These are phyloP conservation scores for Colletotrichum sp. DNA, from an alignment of 2,329 filamentous ascomycete species.

Conservation along the genomic window DNA sequence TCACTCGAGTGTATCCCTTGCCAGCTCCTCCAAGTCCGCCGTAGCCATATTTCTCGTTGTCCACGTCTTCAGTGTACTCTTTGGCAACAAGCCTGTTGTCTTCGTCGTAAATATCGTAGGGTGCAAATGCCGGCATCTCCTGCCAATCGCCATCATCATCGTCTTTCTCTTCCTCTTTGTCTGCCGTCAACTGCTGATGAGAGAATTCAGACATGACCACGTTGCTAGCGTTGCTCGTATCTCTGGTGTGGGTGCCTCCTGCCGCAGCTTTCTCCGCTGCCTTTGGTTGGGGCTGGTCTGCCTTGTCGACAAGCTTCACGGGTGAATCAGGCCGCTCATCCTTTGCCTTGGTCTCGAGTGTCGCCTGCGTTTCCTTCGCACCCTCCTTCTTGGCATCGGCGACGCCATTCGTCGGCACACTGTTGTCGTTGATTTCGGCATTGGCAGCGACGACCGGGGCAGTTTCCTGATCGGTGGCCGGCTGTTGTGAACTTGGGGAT, in stretches of 20 bases:
- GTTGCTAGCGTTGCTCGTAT: conserved; percentile 42
- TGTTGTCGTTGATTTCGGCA: not conserved
- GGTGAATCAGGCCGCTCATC: not conserved
- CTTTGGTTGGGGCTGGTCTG: conserved; percentile 18
- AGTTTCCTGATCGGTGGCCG: not conserved
- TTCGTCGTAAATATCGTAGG: conserved; percentile 95
- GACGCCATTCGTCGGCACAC: not conserved
- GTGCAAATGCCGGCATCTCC: conserved; percentile 90
- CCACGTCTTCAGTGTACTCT: conserved; percentile 75
- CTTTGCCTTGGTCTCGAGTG: not conserved
- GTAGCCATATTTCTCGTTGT: conserved; percentile 72
- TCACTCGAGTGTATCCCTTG: conserved; percentile 94
- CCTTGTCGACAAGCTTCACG: conserved; percentile 10
- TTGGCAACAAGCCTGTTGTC: conserved; percentile 85
- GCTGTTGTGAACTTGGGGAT: not conserved
- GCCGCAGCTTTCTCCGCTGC: not conserved
- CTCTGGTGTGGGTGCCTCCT: conserved; percentile 24
- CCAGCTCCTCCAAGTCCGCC: conserved; percentile 83
- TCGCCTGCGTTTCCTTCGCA: not conserved
- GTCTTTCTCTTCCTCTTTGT: conserved; percentile 57
- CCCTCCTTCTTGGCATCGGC: not conserved
- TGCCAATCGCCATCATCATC: conserved; percentile 80
- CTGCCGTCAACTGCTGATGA: conserved; percentile 75
- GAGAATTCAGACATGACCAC: conserved; percentile 79
- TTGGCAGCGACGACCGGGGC: not conserved